A percentile compares a stretch with the other conserved stretches of the same genome.
These are phyloP conservation scores for Physcomitrellopsis africana DNA, from an alignment of 225 moss, liverwort and hornwort genomes.

Conservation along the genomic window DNA sequence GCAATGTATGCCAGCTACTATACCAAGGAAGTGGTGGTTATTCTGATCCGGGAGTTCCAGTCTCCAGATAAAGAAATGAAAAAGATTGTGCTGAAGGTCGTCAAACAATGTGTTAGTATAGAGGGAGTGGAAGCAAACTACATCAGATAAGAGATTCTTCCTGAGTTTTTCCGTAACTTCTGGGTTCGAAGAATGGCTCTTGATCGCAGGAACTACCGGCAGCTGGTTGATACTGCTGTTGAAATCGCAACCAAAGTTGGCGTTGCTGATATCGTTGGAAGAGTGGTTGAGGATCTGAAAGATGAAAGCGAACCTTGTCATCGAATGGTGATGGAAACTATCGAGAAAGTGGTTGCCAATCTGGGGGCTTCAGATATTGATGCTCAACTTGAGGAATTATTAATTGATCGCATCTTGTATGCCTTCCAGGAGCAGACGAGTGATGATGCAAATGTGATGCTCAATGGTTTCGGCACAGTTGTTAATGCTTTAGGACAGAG, in stretches of 20 bases:
- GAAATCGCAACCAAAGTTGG: slow-evolving; percentile 98
- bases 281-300: slow-evolving; percentile 97
- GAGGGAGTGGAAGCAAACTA: slow-evolving; percentile 96
- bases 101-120: slow-evolving; percentile 98
- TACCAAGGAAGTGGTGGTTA: too few relatives aligned
- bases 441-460: slow-evolving; percentile 99
- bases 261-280: slow-evolving; percentile 92
- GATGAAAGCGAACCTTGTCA: slow-evolving; percentile 98
- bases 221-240: slow-evolving; percentile 95
- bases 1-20: too few relatives aligned
- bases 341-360: slow-evolving; percentile 97
- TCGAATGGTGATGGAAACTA: slow-evolving; percentile 99
- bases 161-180: slow-evolving; percentile 97
- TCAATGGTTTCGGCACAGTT: slow-evolving; percentile 98
- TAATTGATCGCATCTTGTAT: slow-evolving; percentile 96
- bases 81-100: slow-evolving; percentile 98
- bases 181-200: slow-evolving; percentile 99
- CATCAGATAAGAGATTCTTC: slow-evolving; percentile 89
- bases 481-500: slow-evolving; percentile 97
- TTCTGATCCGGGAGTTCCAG: slow-evolving; percentile 95
- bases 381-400: slow-evolving; percentile 87
- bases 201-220: slow-evolving; percentile 96
- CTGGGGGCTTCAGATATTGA: slow-evolving; percentile 96
- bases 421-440: slow-evolving; percentile 99
- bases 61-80: slow-evolving; percentile 99